A percentile compares a stretch with the other conserved stretches of the same genome.
These are phyloP conservation scores for Casuarina glauca DNA, from an alignment of 306 rosid species.

Conservation along the genomic window DNA sequence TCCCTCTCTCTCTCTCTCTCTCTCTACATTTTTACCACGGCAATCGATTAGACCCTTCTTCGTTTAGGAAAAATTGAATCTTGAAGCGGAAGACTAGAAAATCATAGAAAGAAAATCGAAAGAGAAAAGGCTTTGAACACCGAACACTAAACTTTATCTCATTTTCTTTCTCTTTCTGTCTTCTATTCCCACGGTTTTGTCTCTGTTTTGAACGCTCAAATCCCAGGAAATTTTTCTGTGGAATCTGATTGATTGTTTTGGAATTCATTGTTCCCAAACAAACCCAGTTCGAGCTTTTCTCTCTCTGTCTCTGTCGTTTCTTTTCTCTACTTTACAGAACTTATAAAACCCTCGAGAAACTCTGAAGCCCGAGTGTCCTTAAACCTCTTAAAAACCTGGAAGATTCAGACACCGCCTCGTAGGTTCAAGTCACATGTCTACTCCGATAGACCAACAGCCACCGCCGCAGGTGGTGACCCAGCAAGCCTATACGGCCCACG, in stretches of 20 bases:
- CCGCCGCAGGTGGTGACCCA: conserved; percentile 46
- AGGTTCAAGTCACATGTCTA: conserved; percentile 43
- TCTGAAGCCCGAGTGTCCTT: conserved; percentile 13
- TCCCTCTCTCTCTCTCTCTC: not conserved
- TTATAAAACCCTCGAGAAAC: not conserved
- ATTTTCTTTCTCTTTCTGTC: not conserved
- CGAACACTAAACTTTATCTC: not conserved
- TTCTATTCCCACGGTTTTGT: not conserved
- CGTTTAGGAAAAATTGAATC: not conserved
- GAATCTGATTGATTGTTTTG: not conserved
- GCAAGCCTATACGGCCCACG: conserved; percentile 52
- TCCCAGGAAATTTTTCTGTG: not conserved
- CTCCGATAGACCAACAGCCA: conserved; percentile 45
- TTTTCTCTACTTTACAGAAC: not conserved
- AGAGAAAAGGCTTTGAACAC: not conserved
- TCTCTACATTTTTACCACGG: conserved; percentile 6
- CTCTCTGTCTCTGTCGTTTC: not conserved
- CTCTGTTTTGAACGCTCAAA: conserved; percentile 5
- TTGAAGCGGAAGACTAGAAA: not conserved
- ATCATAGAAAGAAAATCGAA: not conserved
- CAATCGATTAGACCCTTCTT: conserved; percentile 6
- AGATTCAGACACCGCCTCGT: not conserved
- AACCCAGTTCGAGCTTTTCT: conserved; percentile 12
- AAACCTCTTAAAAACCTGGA: conserved; percentile 4
- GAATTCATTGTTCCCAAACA: not conserved